A percentile compares a stretch with the other conserved stretches of the same genome.
Conservation (phyloP, 1,284 basidiomycete genomes). For the Irpex sp. region DNA sequence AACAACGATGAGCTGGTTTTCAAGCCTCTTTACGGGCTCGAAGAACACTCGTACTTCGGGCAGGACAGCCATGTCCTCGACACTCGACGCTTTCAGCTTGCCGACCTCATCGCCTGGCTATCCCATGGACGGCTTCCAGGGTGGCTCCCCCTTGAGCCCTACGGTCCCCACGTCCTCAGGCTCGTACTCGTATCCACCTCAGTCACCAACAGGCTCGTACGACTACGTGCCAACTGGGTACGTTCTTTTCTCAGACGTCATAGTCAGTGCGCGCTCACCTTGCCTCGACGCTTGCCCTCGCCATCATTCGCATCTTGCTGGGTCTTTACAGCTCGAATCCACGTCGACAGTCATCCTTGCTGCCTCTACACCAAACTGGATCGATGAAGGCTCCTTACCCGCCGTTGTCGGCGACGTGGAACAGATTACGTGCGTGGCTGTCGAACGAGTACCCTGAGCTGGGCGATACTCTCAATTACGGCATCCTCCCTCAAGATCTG, state of each 20-base stretch:
- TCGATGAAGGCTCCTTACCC: conserved; percentile 58
- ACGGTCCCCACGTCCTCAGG: conserved; percentile 39
- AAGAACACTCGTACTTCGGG: conserved; percentile 44
- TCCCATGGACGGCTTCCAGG: conserved; percentile 56
- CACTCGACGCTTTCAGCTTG: conserved; percentile 76
- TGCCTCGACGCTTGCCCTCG: conserved; percentile 6
- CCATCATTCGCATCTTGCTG: background rate
- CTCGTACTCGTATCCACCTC: conserved; percentile 74
- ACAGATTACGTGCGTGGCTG: conserved; percentile 74
- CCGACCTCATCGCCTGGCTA: conserved; percentile 64
- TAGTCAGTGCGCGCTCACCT: conserved; percentile 2
- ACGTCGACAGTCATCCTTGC: conserved; percentile 48
- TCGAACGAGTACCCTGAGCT: conserved; percentile 83
- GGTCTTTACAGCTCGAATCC: conserved; percentile 29
- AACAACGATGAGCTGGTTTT: conserved; percentile 63
- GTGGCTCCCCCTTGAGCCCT: conserved; percentile 47
- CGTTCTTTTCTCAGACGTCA: conserved; percentile 25
- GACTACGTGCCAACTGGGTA: conserved; percentile 60
- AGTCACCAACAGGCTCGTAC: conserved; percentile 46
- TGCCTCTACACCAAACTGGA: conserved; percentile 54
- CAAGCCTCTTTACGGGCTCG: conserved; percentile 51
- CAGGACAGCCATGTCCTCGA: conserved; percentile 61
- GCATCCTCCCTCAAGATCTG: conserved; percentile 73
- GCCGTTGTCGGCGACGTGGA: conserved; percentile 75
- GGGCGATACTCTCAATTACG: conserved; percentile 87